These are phyloP conservation scores for Dendrobium officinale DNA, from an alignment of 106 monocot genomes.

Conservation along the genomic window DNA sequence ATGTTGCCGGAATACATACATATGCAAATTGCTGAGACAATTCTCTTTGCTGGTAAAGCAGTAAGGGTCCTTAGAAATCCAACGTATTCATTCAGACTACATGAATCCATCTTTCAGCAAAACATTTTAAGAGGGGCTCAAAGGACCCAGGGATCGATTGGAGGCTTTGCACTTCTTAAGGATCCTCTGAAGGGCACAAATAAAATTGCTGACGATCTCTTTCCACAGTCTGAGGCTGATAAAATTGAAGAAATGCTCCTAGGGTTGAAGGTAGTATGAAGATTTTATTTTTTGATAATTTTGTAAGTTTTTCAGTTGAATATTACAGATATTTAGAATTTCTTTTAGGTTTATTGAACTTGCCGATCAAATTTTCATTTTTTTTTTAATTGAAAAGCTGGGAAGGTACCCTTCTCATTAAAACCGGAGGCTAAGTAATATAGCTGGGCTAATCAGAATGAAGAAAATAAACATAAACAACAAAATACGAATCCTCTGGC, in stretches of 20 bases:
- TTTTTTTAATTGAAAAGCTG: neutral
- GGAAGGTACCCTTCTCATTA: neutral
- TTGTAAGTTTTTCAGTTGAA: neutral
- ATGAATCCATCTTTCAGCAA: constrained; percentile 45
- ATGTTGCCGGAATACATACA: constrained; percentile 92
- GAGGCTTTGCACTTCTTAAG: constrained; percentile 23
- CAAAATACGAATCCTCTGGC: neutral
- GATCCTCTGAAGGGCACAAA: constrained; percentile 30
- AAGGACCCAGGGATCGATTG: constrained; percentile 33
- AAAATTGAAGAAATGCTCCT: constrained; percentile 90
- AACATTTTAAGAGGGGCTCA: constrained; percentile 31
- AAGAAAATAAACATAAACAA: neutral
- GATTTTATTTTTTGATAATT: neutral
- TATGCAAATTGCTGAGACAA: constrained; percentile 84
- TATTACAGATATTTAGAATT: neutral
- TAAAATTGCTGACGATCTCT: constrained; percentile 49
- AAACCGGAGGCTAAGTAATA: neutral
- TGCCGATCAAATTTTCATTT: neutral
- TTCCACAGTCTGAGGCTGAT: constrained; percentile 84
- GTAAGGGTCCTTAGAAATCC: constrained; percentile 86
- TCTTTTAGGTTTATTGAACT: neutral
- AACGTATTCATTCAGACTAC: constrained; percentile 48
- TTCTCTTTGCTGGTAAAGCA: constrained; percentile 99
- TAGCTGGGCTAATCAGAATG: neutral
- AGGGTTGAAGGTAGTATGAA: constrained; percentile 65